These are phyloP conservation scores for Posidonia australis DNA, from an alignment of 106 monocot genomes.

Conservation along the genomic window DNA sequence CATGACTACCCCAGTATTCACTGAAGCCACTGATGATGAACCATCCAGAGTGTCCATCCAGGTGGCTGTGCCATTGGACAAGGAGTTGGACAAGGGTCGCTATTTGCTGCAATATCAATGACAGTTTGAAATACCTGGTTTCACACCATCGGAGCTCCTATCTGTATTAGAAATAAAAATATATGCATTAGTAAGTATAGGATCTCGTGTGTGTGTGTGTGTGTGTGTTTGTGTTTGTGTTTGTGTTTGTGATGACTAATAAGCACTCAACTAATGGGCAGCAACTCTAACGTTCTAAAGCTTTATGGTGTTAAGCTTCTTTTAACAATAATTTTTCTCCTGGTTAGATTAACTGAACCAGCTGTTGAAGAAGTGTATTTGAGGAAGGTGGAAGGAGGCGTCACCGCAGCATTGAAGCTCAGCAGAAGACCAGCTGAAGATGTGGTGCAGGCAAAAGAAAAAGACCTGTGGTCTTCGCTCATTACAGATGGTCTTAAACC, in stretches of 20 bases:
- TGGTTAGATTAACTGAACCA: constrained; percentile 56
- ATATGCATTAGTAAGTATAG: too few species aligned
- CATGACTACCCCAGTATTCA: constrained; percentile 90
- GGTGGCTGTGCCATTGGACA: constrained; percentile 60
- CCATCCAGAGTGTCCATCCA: constrained; percentile 71
- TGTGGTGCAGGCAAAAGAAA: constrained; percentile 38
- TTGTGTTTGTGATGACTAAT: too few species aligned
- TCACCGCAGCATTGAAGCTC: constrained; percentile 60
- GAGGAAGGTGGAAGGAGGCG: constrained; percentile 47
- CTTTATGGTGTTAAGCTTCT: too few species aligned
- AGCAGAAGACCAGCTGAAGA: constrained; percentile 67
- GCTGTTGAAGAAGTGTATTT: constrained; percentile 37
- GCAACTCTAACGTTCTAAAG: too few species aligned
- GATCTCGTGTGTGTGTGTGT: too few species aligned
- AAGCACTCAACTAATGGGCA: too few species aligned
- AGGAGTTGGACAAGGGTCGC: constrained; percentile 46
- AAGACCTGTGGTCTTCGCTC: constrained; percentile 37
- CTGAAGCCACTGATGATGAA: constrained; percentile 38
- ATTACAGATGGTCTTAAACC: constrained; percentile 53
- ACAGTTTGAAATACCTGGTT: too few species aligned
- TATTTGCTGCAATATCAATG: too few species aligned
- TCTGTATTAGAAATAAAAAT: too few species aligned
- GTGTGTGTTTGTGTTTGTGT: too few species aligned
- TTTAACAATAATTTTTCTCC: not conserved
- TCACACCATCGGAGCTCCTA: too few species aligned